phyloP scores from a whole-genome alignment of 73 alveolate species.

The Blepharisma japonicum region DNA sequence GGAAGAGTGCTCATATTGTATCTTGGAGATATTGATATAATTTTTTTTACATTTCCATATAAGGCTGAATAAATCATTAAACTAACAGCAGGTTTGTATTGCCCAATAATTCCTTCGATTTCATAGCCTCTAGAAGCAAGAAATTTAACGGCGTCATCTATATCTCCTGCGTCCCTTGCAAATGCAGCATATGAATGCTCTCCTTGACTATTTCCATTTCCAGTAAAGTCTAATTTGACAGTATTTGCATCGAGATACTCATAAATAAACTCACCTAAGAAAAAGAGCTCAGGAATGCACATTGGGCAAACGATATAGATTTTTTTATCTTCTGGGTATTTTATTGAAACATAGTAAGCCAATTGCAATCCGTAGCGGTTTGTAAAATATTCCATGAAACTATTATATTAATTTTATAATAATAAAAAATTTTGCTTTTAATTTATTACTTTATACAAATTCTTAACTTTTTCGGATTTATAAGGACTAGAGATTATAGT shows the following conservation, averaged over 20 bases:
- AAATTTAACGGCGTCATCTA: neutral
- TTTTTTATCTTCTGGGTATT: no score
- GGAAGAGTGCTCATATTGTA: neutral
- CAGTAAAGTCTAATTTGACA: neutral
- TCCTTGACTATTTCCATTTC: constrained; percentile 25
- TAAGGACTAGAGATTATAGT: no score
- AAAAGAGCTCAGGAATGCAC: no score
- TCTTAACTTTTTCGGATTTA: no score
- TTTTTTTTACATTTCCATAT: neutral
- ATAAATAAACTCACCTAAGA: neutral
- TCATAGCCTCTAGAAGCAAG: neutral
- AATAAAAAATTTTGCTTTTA: no score
- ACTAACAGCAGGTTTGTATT: neutral
- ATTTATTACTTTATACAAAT: no score
- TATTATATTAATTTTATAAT: no score
- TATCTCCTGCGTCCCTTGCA: neutral
- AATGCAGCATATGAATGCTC: neutral
- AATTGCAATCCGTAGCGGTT: no score
- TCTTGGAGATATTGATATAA: neutral
- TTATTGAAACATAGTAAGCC: no score
- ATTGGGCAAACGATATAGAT: no score
- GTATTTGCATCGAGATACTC: neutral
- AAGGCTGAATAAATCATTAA: neutral
- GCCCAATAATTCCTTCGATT: neutral
- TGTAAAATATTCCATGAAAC: no score